These are phyloP conservation scores for Xylaria sp. DNA, from an alignment of 2,329 filamentous ascomycete genomes.

Conservation along the genomic window DNA sequence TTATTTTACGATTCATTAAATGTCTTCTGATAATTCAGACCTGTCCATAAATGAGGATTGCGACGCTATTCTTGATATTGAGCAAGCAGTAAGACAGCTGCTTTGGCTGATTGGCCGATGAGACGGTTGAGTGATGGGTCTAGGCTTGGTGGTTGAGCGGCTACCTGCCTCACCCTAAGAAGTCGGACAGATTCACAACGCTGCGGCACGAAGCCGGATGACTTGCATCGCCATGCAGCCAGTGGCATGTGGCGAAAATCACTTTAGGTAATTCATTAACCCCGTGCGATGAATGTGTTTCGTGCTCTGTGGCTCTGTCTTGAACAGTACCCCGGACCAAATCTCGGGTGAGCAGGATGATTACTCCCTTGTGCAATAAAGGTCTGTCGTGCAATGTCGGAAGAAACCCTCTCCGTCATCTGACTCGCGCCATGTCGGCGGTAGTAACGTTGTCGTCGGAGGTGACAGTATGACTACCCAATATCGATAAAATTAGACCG, in stretches of 20 bases:
- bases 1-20: too few relatives aligned
- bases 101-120: neutral
- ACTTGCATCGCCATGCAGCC: conserved; percentile 1
- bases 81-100: neutral
- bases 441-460: neutral
- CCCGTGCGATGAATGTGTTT: conserved; percentile 39
- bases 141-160: neutral
- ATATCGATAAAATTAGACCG: neutral
- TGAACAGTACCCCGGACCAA: neutral
- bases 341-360: neutral
- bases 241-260: neutral
- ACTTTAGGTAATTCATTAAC: conserved; percentile 23
- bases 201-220: conserved; percentile 1
- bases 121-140: neutral
- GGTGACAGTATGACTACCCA: neutral
- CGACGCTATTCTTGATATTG: too few relatives aligned
- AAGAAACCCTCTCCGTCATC: neutral
- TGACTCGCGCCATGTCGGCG: neutral
- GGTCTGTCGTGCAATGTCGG: conserved; percentile 19
- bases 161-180: neutral
- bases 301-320: conserved; percentile 23
- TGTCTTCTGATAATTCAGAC: too few relatives aligned
- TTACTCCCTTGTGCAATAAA: neutral
- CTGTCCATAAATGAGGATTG: too few relatives aligned
- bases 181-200: neutral